A percentile compares a stretch with the other conserved stretches of the same genome.
phyloP scores from a whole-genome alignment of 768 basidiomycete species.

The Tremella yokohamensis region DNA sequence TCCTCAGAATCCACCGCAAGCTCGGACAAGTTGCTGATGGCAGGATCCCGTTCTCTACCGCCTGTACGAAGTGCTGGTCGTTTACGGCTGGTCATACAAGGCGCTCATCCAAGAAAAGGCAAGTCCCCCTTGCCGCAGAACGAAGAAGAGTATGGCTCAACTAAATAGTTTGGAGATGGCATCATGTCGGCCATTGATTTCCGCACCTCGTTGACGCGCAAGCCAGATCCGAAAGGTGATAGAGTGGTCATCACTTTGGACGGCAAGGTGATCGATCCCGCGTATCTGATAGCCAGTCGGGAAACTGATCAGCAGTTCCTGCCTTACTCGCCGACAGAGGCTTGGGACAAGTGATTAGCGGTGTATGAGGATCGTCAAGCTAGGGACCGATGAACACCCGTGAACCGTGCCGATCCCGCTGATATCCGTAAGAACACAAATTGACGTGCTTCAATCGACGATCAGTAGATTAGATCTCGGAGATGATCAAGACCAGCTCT shows the following conservation, averaged over 20 bases:
- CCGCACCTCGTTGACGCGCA: slow-evolving; percentile 36
- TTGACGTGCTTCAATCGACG: too few relatives aligned
- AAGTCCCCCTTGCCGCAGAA: neutral
- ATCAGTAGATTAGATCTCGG: too few relatives aligned
- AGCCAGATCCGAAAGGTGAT: slow-evolving; percentile 45
- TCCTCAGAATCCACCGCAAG: too few relatives aligned
- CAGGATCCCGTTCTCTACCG: slow-evolving; percentile 47
- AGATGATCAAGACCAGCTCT: too few relatives aligned
- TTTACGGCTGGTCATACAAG: slow-evolving; percentile 48
- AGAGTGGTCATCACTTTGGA: slow-evolving; percentile 46
- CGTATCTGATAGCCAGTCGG: neutral
- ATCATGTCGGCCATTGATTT: slow-evolving; percentile 49
- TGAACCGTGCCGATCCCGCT: too few relatives aligned
- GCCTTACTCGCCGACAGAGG: slow-evolving; percentile 30
- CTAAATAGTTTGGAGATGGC: slow-evolving; percentile 43
- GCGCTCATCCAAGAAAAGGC: slow-evolving; percentile 47
- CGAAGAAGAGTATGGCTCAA: neutral
- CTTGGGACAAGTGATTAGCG: slow-evolving; percentile 12
- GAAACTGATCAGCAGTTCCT: slow-evolving; percentile 21
- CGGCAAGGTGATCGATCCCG: slow-evolving; percentile 37
- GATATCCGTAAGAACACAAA: too few relatives aligned
- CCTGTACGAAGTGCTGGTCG: slow-evolving; percentile 45
- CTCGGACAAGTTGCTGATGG: neutral
- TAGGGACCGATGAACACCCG: too few relatives aligned
- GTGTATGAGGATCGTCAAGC: neutral